These are phyloP conservation scores for Cyclotella sp. DNA, from an alignment of 108 stramenopile species.

Conservation along the genomic window DNA sequence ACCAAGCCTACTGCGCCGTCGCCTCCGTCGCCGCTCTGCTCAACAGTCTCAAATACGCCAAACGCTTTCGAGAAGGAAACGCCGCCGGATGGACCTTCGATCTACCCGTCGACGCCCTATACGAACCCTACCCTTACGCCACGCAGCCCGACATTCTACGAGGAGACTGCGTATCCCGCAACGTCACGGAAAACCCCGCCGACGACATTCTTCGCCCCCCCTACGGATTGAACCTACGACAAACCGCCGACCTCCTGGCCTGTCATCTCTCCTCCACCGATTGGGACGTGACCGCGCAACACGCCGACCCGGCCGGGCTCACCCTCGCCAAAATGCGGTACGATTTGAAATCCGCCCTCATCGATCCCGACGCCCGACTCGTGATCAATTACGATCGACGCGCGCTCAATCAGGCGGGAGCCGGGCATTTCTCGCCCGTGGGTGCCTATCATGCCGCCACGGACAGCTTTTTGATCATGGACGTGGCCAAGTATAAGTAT, in stretches of 20 bases:
- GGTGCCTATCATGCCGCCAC: conserved; percentile 76
- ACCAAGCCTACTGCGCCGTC: conserved; percentile 85
- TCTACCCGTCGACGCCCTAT: conserved; percentile 70
- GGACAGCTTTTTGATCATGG: conserved; percentile 94
- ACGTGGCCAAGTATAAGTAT: conserved; percentile 98
- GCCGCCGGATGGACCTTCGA: conserved; percentile 43
- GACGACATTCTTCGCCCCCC: conserved; percentile 62
- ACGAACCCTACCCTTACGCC: conserved; percentile 80
- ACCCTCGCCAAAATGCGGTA: conserved; percentile 52
- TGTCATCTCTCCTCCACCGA: conserved; percentile 59
- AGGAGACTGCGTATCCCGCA: conserved; percentile 54
- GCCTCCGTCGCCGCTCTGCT: conserved; percentile 70
- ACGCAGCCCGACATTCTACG: conserved; percentile 67
- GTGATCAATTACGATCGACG: conserved; percentile 77
- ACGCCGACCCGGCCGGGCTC: conserved; percentile 46
- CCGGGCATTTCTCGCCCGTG: conserved; percentile 94
- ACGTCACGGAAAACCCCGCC: conserved; percentile 45
- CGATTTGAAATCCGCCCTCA: conserved; percentile 61
- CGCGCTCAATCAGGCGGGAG: conserved; percentile 82
- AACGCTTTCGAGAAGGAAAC: conserved; percentile 43
- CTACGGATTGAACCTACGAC: conserved; percentile 64
- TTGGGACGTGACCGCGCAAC: conserved; percentile 42
- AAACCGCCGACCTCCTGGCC: conserved; percentile 56
- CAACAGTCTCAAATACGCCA: conserved; percentile 69
- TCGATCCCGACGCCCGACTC: conserved; percentile 62